These are phyloP conservation scores for Aspergillus sp. DNA, from an alignment of 2,329 filamentous ascomycete species.

Conservation along the genomic window DNA sequence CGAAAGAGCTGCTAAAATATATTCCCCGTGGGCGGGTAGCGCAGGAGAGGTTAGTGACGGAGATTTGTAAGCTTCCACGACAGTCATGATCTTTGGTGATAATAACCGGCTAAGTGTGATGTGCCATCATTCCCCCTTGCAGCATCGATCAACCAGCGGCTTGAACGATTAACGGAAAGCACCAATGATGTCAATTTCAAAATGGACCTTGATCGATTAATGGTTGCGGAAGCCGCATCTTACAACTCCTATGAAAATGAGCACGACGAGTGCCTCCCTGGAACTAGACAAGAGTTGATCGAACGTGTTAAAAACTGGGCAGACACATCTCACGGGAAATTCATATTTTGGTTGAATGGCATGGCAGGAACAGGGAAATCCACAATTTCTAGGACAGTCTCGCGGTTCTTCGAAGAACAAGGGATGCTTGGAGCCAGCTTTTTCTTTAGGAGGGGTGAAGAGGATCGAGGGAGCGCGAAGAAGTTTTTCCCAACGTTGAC, in stretches of 20 bases:
- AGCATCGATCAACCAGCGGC: no score
- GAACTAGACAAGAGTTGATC: slow-evolving; percentile 21
- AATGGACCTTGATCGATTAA: slow-evolving; percentile 14
- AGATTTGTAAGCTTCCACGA: no score
- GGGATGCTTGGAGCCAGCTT: slow-evolving; percentile 38
- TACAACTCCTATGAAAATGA: slow-evolving; percentile 18
- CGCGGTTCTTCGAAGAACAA: slow-evolving; percentile 16
- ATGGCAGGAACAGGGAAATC: slow-evolving; percentile 32
- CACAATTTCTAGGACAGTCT: slow-evolving; percentile 31
- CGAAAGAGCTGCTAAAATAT: neutral
- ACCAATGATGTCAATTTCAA: slow-evolving; percentile 9
- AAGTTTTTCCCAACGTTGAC: slow-evolving; percentile 40
- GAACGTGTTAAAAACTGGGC: slow-evolving; percentile 22
- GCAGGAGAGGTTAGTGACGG: no score
- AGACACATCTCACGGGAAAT: slow-evolving; percentile 12
- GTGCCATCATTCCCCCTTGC: no score
- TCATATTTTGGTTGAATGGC: slow-evolving; percentile 35
- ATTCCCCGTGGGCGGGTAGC: no score
- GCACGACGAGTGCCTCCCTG: slow-evolving; percentile 19
- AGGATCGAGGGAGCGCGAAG: slow-evolving; percentile 33
- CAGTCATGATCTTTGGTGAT: no score
- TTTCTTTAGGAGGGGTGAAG: slow-evolving; percentile 47
- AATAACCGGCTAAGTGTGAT: no score
- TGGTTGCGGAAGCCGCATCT: slow-evolving; percentile 5
- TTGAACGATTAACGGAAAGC: no score